A percentile compares a stretch with the other conserved stretches of the same genome.
These are phyloP conservation scores for Diaporthe sp. DNA, from an alignment of 2,329 filamentous ascomycete species.

Conservation along the genomic window DNA sequence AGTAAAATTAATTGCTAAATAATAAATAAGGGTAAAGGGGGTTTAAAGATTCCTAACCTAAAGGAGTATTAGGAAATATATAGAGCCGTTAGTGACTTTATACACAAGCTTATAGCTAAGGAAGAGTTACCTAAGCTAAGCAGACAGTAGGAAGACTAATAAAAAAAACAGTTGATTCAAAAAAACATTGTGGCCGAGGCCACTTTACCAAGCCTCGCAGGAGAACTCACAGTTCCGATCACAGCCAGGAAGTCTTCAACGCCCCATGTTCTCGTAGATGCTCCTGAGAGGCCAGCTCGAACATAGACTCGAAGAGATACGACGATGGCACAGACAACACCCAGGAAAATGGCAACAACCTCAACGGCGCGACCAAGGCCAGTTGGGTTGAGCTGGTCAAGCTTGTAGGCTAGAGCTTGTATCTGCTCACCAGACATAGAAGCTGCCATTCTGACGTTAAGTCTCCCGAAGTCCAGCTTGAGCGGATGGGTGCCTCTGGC, in stretches of 20 bases:
- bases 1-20: too few relatives aligned
- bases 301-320: background rate
- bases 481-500: background rate
- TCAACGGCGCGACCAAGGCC: background rate
- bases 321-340: background rate
- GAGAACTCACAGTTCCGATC: background rate
- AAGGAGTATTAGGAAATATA: too few relatives aligned
- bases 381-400: background rate
- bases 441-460: background rate
- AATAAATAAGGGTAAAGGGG: too few relatives aligned
- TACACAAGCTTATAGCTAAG: too few relatives aligned
- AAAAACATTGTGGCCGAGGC: too few relatives aligned
- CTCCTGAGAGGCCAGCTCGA: conserved; percentile 2
- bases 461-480: background rate
- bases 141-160: too few relatives aligned
- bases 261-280: conserved; percentile 1
- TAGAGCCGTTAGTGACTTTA: too few relatives aligned
- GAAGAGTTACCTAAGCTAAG: too few relatives aligned
- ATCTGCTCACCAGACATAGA: conserved; percentile 15
- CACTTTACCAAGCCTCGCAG: background rate
- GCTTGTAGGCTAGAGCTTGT: conserved; percentile 1
- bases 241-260: conserved; percentile 2
- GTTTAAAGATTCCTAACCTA: too few relatives aligned
- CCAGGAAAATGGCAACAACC: background rate
- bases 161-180: too few relatives aligned